Percentiles rank a stretch among this genome's conserved stretches.
These are phyloP conservation scores for Alternaria sp. DNA, from an alignment of 2,329 filamentous ascomycete species.

Conservation along the genomic window DNA sequence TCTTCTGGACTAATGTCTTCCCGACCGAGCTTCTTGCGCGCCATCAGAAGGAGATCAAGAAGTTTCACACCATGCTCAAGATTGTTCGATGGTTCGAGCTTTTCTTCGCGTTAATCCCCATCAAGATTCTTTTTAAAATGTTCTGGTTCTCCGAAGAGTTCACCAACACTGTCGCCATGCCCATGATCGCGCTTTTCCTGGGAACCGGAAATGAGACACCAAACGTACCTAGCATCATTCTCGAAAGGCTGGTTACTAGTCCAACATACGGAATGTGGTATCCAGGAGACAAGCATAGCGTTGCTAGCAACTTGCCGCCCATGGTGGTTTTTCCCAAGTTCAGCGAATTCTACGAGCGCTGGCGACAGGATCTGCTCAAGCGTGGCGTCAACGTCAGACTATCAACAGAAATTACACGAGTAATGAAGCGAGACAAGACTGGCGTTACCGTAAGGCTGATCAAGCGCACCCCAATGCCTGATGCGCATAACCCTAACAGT, in stretches of 20 bases:
- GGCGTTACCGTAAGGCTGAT: constrained; percentile 62
- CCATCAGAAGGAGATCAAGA: constrained; percentile 64
- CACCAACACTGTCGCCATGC: constrained; percentile 73
- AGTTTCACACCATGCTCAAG: constrained; percentile 63
- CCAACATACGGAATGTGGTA: constrained; percentile 69
- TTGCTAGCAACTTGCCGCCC: constrained; percentile 61
- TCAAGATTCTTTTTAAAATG: constrained; percentile 70
- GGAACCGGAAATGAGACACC: constrained; percentile 79
- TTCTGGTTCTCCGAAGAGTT: constrained; percentile 76
- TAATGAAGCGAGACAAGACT: constrained; percentile 61
- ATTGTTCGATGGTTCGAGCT: constrained; percentile 68
- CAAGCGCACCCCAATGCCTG: constrained; percentile 52
- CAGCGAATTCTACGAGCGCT: constrained; percentile 67
- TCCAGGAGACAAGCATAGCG: constrained; percentile 57
- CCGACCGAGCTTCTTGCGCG: constrained; percentile 65
- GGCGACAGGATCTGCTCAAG: constrained; percentile 62
- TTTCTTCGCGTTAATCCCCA: constrained; percentile 66
- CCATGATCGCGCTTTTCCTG: constrained; percentile 75
- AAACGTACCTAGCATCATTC: constrained; percentile 73
- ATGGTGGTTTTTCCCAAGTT: constrained; percentile 72
- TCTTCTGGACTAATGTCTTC: constrained; percentile 73
- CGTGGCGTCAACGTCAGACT: constrained; percentile 66
- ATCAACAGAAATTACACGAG: constrained; percentile 63
- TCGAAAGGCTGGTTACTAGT: constrained; percentile 62
- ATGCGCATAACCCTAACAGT: constrained; percentile 57